A percentile compares a stretch with the other conserved stretches of the same genome.
phyloP scores from a whole-genome alignment of 257 asterid species.

The Solanum lycopersicoides region DNA sequence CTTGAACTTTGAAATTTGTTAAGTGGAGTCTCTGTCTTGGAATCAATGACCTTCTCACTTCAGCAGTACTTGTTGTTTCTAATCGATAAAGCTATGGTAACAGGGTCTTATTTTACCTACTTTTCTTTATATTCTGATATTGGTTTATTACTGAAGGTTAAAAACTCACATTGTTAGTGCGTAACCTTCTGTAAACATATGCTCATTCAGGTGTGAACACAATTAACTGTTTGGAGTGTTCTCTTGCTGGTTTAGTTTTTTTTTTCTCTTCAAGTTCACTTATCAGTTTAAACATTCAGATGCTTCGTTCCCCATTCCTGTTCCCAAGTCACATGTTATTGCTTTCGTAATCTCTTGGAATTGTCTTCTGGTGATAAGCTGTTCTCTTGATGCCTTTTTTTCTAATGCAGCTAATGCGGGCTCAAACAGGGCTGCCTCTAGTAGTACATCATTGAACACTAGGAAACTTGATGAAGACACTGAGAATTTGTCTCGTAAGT shows the following conservation, averaged over 20 bases:
- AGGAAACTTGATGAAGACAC: constrained; percentile 93
- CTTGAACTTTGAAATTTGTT: background rate
- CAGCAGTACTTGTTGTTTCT: background rate
- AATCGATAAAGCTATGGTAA: background rate
- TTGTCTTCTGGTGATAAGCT: background rate
- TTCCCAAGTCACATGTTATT: background rate
- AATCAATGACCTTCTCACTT: background rate
- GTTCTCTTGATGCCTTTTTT: background rate
- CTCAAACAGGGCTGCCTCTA: constrained; percentile 83
- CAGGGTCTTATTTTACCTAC: background rate
- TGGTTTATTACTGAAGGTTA: background rate
- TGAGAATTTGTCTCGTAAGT: constrained; percentile 85
- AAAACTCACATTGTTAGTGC: background rate
- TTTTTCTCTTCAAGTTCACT: background rate
- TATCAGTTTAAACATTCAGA: background rate
- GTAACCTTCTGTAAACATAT: background rate
- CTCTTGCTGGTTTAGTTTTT: background rate
- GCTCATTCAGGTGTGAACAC: background rate
- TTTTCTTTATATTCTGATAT: background rate
- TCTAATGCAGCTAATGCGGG: constrained; percentile 67
- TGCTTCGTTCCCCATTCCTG: background rate
- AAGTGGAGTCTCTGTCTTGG: background rate
- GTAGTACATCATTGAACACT: constrained; percentile 66
- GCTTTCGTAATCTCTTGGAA: background rate
- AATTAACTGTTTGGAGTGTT: background rate